phyloP scores from a whole-genome alignment of 2,329 filamentous ascomycete species.

The Teratosphaeria epicoccoides region DNA sequence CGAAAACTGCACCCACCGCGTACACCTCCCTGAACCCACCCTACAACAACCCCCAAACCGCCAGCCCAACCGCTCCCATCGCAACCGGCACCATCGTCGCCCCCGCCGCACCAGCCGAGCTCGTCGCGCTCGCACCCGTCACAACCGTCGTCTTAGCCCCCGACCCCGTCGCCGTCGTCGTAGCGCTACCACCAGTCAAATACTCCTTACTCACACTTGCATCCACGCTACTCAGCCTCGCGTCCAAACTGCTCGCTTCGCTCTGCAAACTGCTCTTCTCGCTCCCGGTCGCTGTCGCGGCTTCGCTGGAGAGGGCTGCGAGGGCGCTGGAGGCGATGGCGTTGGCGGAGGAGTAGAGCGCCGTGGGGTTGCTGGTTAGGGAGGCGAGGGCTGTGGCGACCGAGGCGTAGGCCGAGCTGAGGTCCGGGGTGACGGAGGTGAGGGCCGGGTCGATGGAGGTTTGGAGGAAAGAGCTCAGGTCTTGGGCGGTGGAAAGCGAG shows the following conservation, averaged over 20 bases:
- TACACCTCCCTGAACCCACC: background rate
- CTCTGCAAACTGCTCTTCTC: background rate
- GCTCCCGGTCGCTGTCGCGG: slow-evolving; percentile 1
- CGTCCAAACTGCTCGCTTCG: slow-evolving; percentile 1
- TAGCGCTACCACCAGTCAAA: background rate
- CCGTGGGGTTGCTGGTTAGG: slow-evolving; percentile 6
- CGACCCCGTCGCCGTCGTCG: background rate
- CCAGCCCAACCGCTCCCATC: slow-evolving; percentile 5
- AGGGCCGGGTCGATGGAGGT: background rate
- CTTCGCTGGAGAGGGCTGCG: background rate
- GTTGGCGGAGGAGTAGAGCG: slow-evolving; percentile 5
- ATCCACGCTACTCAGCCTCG: background rate
- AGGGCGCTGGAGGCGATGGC: slow-evolving; percentile 7
- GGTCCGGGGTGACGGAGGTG: background rate
- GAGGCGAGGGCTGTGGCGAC: background rate
- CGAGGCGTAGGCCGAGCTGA: background rate
- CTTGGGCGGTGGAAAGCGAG: slow-evolving; percentile 13
- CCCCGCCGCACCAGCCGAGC: background rate
- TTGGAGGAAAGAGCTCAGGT: background rate
- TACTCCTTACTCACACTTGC: background rate
- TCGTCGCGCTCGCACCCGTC: background rate
- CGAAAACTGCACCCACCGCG: background rate
- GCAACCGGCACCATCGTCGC: slow-evolving; percentile 4
- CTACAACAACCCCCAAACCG: slow-evolving; percentile 3
- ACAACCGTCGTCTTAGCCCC: background rate